These are phyloP conservation scores for Trametes sanguinea DNA, from an alignment of 768 basidiomycete species.

Conservation along the genomic window DNA sequence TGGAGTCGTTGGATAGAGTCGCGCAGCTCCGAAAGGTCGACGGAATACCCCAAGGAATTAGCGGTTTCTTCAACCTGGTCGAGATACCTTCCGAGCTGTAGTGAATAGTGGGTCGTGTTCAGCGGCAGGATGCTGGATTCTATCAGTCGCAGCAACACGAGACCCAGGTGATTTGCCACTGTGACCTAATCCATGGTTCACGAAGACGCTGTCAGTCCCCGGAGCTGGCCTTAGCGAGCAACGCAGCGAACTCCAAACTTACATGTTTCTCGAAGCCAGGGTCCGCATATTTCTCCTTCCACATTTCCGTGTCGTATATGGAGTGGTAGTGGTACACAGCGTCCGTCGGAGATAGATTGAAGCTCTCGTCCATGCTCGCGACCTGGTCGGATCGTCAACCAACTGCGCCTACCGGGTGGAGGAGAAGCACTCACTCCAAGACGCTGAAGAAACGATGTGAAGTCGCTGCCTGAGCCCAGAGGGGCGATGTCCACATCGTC, in stretches of 20 bases:
- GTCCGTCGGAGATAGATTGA: slow-evolving; percentile 35
- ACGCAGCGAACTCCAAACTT: slow-evolving; percentile 18
- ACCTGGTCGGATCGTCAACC: slow-evolving; percentile 26
- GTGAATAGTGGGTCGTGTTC: slow-evolving; percentile 68
- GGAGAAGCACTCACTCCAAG: slow-evolving; percentile 55
- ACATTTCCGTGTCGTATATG: slow-evolving; percentile 58
- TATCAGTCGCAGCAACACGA: slow-evolving; percentile 52
- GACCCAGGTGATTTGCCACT: slow-evolving; percentile 58
- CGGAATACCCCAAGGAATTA: slow-evolving; percentile 7
- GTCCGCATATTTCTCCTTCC: slow-evolving; percentile 64
- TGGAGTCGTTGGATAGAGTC: slow-evolving; percentile 28
- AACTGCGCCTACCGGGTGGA: too few relatives aligned
- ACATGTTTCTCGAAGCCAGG: slow-evolving; percentile 63
- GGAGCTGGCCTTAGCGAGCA: too few relatives aligned
- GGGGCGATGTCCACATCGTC: slow-evolving; percentile 46
- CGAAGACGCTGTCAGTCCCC: too few relatives aligned
- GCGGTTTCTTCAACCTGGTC: slow-evolving; percentile 29
- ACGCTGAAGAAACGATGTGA: slow-evolving; percentile 86
- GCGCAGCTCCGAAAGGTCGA: slow-evolving; percentile 28
- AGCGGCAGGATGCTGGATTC: slow-evolving; percentile 59
- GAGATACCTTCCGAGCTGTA: slow-evolving; percentile 57
- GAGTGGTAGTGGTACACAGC: slow-evolving; percentile 63
- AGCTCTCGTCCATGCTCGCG: slow-evolving; percentile 41
- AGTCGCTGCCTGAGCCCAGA: slow-evolving; percentile 87
- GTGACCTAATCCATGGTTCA: slow-evolving; percentile 41